These are phyloP conservation scores for Mortierella sp. DNA, from an alignment of 371 early-diverging fungal genomes.

Conservation along the genomic window DNA sequence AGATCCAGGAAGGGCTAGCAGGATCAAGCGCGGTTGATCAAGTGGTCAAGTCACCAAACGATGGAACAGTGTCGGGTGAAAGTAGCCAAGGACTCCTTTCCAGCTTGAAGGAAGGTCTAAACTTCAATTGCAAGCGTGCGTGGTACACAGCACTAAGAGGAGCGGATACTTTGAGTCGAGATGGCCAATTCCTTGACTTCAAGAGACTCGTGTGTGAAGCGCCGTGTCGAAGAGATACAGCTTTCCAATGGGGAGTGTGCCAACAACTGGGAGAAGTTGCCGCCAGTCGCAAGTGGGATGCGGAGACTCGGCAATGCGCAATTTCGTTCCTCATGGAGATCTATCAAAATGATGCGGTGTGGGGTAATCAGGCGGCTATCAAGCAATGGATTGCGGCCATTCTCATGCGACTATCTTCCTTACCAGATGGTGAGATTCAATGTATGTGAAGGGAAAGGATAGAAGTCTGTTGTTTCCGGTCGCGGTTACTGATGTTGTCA, in stretches of 20 bases:
- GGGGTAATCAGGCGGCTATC: background rate
- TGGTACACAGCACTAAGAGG: constrained; percentile 9
- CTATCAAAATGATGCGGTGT: background rate
- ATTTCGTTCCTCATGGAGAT: background rate
- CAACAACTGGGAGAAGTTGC: background rate
- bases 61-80: background rate
- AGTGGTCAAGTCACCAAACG: background rate
- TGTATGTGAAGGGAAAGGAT: no score
- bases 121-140: background rate
- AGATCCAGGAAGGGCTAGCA: background rate
- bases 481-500: no score
- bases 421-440: background rate
- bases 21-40: background rate
- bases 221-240: background rate
- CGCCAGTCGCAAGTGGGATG: background rate
- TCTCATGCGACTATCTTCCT: background rate
- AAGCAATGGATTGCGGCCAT: background rate
- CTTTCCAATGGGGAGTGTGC: background rate
- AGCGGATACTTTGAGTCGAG: background rate
- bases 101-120: background rate
- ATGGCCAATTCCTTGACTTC: constrained; percentile 1
- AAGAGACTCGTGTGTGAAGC: constrained; percentile 7
- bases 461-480: no score
- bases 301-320: background rate
- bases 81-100: background rate